A percentile compares a stretch with the other conserved stretches of the same genome.
These are phyloP conservation scores for Fagopyrum esculentum DNA, from an alignment of 148 eudicot genomes.

Conservation along the genomic window DNA sequence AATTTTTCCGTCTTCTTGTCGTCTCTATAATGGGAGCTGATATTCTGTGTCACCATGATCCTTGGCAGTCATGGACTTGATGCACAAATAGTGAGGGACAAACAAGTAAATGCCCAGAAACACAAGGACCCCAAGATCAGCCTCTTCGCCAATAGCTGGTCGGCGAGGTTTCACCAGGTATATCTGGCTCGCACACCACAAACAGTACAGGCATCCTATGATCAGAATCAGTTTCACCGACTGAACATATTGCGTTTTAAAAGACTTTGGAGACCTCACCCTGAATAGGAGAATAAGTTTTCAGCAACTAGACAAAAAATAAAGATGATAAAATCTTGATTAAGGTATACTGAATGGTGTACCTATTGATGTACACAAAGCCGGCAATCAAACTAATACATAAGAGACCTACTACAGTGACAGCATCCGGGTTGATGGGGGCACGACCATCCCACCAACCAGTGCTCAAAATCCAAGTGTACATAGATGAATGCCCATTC, in stretches of 20 bases:
- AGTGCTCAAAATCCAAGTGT: constrained; percentile 84
- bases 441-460: constrained; percentile 91
- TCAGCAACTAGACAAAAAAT: constrained; percentile 2
- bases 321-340: background rate
- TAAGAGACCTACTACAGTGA: constrained; percentile 50
- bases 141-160: constrained; percentile 90
- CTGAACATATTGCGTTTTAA: constrained; percentile 31
- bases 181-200: constrained; percentile 90
- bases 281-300: constrained; percentile 24
- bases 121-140: constrained; percentile 88
- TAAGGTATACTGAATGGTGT: background rate
- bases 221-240: constrained; percentile 41
- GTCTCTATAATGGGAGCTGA: constrained; percentile 35
- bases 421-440: constrained; percentile 78
- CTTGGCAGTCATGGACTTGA: constrained; percentile 61
- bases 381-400: constrained; percentile 56
- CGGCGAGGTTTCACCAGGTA: constrained; percentile 71
- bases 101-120: constrained; percentile 63
- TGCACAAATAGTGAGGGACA: constrained; percentile 67
- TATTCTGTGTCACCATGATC: constrained; percentile 20
- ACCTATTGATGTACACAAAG: constrained; percentile 80
- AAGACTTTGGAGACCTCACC: constrained; percentile 42
- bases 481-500: constrained; percentile 74
- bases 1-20: background rate
- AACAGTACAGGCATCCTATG: constrained; percentile 52